These are phyloP conservation scores for Cryptococcus amylolentus DNA, from an alignment of 1,284 basidiomycete genomes.

Conservation along the genomic window DNA sequence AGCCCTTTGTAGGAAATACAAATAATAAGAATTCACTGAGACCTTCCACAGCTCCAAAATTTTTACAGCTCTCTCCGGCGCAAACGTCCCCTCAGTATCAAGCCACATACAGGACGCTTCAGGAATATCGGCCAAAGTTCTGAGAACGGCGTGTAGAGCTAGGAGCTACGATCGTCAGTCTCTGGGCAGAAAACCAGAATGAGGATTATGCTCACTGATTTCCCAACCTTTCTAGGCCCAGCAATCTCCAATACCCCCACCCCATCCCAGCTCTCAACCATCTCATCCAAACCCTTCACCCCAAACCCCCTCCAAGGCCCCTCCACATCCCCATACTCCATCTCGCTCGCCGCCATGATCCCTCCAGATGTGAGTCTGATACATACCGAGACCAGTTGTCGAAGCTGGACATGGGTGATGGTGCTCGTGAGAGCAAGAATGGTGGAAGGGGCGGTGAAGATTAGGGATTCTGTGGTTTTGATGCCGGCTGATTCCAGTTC, in stretches of 20 bases:
- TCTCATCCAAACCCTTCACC: constrained; percentile 24
- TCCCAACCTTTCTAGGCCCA: constrained; percentile 38
- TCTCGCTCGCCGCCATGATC: neutral
- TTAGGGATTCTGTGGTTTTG: constrained; percentile 40
- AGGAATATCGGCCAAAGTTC: constrained; percentile 20
- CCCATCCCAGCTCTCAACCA: constrained; percentile 31
- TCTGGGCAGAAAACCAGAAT: neutral
- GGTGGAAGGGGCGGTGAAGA: constrained; percentile 23
- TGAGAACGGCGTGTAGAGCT: constrained; percentile 37
- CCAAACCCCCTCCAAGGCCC: constrained; percentile 37
- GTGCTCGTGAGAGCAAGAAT: constrained; percentile 17
- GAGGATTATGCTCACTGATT: constrained; percentile 31
- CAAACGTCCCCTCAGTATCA: constrained; percentile 45
- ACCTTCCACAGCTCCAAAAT: constrained; percentile 26
- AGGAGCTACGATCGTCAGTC: constrained; percentile 27
- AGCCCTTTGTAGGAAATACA: neutral
- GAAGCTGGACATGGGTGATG: constrained; percentile 14
- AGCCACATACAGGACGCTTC: constrained; percentile 38
- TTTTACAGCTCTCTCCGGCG: constrained; percentile 29
- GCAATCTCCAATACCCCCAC: constrained; percentile 37
- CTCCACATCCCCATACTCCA: neutral
- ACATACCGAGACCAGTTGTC: constrained; percentile 22
- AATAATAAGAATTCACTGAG: constrained; percentile 22
- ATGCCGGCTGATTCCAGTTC: constrained; percentile 30
- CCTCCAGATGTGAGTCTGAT: constrained; percentile 17